Base-by-base conservation (phyloP, 305 asterid genomes). In the Striga hermonthica region DNA sequence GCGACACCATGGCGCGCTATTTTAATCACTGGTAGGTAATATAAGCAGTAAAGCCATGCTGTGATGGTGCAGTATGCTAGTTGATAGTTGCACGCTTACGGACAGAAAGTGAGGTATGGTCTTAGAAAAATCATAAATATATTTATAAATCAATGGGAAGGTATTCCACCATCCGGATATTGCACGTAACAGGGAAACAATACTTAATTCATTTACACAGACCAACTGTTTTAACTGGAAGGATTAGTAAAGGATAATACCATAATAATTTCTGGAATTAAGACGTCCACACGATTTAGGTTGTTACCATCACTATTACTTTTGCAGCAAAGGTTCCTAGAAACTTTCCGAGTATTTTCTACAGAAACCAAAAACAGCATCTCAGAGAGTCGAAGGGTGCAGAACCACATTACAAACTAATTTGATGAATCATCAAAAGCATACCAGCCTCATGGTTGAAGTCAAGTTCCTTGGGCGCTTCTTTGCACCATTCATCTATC, bases 401-500 rank as follows among this genome's bases (percentile, higher is more conserved):
- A 11, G 60, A 70, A 38, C 60, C 12, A 66, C 15, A 76, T 40
- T 22, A 66, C 54, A 53, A 47, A 70, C 37, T 60, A 62, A 62
- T 47, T 63, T 57, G 69, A 59, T 15, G 40, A 59, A 64, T 44
- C 41, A 63, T 74, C 65, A 43, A 60, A 63, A 79, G 67, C 84
- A 69, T 79, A 93, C 99, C 97, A 81, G 97, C 97, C 81, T 90
- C 97, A 56, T 64, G 79, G 78, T 88, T 86, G 73, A 93, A 93
- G 70, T 93, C 97, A 67, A 90, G 81, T 82, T 93, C 99, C 78
- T 84, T 93, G 12, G 99, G 99, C 67, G 97, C 94, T 82, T 93
- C 99, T 77, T 86, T 93, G 86, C 99, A 93, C 99, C 99, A 93
- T 75, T 93, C 99, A 67, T 93, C 95, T 73, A 93, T 90, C 96